Conservation (phyloP, 2,329 filamentous ascomycete genomes). For the Epichloe scottii region DNA sequence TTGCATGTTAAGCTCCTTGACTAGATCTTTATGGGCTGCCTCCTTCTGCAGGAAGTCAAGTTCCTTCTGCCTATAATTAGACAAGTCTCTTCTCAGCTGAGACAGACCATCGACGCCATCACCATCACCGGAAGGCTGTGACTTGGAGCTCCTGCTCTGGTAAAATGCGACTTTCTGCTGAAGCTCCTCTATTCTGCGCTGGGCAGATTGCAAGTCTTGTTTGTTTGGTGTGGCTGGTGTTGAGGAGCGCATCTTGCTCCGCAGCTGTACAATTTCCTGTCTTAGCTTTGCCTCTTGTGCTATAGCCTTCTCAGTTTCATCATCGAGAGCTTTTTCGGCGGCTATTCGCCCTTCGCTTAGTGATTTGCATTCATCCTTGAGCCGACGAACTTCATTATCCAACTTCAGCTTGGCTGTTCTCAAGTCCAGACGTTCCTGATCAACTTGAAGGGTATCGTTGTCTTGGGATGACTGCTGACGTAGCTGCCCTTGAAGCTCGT, state of each 20-base stretch:
- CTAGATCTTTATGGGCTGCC: constrained; percentile 45
- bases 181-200: constrained; percentile 52
- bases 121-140: constrained; percentile 19
- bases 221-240: constrained; percentile 34
- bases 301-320: constrained; percentile 53
- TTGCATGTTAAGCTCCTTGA: constrained; percentile 51
- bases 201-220: constrained; percentile 44
- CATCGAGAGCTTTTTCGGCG: constrained; percentile 51
- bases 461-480: constrained; percentile 40
- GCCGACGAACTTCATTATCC: constrained; percentile 51
- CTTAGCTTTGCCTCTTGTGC: constrained; percentile 52
- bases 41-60: constrained; percentile 54
- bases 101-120: constrained; percentile 43
- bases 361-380: constrained; percentile 50
- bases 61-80: constrained; percentile 53
- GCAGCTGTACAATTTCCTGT: constrained; percentile 40
- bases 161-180: constrained; percentile 47
- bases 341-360: constrained; percentile 43
- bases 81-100: constrained; percentile 48
- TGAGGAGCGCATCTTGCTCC: constrained; percentile 30
- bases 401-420: constrained; percentile 55
- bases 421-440: constrained; percentile 57
- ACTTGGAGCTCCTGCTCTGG: constrained; percentile 29
- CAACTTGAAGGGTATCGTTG: constrained; percentile 46
- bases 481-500: constrained; percentile 52